A percentile compares a stretch with the other conserved stretches of the same genome.
These are phyloP conservation scores for Microcos paniculata DNA, from an alignment of 345 rosid species.

Conservation along the genomic window DNA sequence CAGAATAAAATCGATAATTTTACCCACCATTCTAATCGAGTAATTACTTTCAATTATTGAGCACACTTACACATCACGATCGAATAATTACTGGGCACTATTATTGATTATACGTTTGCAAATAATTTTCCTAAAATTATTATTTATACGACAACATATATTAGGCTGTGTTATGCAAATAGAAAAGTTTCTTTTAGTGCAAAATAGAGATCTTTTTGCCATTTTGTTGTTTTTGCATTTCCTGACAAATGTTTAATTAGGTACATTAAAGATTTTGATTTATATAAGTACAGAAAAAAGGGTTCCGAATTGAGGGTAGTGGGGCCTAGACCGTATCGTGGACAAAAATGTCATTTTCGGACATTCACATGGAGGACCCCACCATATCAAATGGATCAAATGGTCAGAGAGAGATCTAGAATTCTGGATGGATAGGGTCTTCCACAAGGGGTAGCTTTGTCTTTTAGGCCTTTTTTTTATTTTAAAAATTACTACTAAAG, in stretches of 20 bases:
- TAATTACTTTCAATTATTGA: too few species aligned
- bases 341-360: slow-evolving; percentile 4
- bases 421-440: neutral
- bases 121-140: too few species aligned
- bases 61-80: too few species aligned
- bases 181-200: too few species aligned
- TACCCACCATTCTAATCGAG: too few species aligned
- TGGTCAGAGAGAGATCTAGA: neutral
- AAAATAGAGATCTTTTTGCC: too few species aligned
- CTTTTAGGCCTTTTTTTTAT: neutral
- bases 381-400: neutral
- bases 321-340: neutral
- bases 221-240: neutral
- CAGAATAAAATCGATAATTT: too few species aligned
- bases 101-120: too few species aligned
- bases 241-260: too few species aligned
- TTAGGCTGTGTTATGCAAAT: too few species aligned
- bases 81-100: too few species aligned
- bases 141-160: too few species aligned
- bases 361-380: slow-evolving; percentile 19
- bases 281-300: neutral
- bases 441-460: neutral
- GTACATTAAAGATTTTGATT: neutral
- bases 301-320: neutral
- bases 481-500: neutral